Percentiles rank a stretch among this genome's conserved stretches.
These are phyloP conservation scores for Naematelia encephala DNA, from an alignment of 768 basidiomycete species.

Conservation along the genomic window DNA sequence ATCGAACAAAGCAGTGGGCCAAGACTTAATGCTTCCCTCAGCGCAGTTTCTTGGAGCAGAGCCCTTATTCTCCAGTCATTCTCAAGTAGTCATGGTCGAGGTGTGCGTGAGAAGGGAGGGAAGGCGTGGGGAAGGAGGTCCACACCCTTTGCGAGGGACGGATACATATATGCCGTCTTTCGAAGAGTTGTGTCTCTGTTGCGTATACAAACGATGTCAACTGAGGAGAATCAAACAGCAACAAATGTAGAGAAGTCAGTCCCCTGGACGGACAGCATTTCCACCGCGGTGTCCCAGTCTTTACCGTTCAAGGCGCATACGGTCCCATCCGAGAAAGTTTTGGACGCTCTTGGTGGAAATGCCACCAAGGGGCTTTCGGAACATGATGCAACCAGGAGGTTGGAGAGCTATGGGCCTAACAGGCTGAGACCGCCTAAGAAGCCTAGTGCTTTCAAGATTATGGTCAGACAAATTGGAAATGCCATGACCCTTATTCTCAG, in stretches of 20 bases:
- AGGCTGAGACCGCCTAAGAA: slow-evolving; percentile 46
- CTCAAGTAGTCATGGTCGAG: too few relatives aligned
- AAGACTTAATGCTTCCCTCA: too few relatives aligned
- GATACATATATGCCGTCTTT: too few relatives aligned
- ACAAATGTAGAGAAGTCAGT: background rate
- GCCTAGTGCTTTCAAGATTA: slow-evolving; percentile 40
- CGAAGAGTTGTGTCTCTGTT: background rate
- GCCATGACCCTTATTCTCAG: slow-evolving; percentile 42
- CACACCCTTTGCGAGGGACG: too few relatives aligned
- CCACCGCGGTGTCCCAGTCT: slow-evolving; percentile 16
- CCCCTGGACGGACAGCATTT: background rate
- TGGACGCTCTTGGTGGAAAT: slow-evolving; percentile 40
- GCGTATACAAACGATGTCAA: background rate
- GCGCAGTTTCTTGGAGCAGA: too few relatives aligned
- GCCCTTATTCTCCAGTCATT: too few relatives aligned
- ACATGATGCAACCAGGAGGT: slow-evolving; percentile 28
- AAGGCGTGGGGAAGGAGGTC: too few relatives aligned
- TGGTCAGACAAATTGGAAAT: slow-evolving; percentile 47
- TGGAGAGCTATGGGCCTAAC: slow-evolving; percentile 46
- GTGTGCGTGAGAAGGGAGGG: too few relatives aligned
- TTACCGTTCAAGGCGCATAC: slow-evolving; percentile 41
- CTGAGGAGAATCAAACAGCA: background rate
- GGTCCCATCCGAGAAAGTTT: slow-evolving; percentile 36
- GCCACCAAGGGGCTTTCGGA: slow-evolving; percentile 41
- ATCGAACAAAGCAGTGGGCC: too few relatives aligned